phyloP scores from a whole-genome alignment of 2,329 filamentous ascomycete genomes.

The Colletotrichum trifolii region DNA sequence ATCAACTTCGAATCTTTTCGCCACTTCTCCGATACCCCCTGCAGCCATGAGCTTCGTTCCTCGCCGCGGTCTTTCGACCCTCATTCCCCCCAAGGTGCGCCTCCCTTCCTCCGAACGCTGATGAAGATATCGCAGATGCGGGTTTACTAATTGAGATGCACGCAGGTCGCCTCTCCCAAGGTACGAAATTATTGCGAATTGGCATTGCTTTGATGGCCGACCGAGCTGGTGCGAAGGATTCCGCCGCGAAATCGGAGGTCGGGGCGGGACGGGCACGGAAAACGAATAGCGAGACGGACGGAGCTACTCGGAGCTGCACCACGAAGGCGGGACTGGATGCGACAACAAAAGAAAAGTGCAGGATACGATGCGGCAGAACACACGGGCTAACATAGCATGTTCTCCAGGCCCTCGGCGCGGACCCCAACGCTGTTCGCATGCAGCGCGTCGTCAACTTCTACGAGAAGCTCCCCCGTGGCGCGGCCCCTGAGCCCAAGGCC shows the following conservation, averaged over 20 bases:
- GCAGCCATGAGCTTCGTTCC: slow-evolving; percentile 91
- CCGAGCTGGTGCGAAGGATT: slow-evolving; percentile 16
- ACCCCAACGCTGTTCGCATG: slow-evolving; percentile 97
- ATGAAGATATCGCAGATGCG: background rate
- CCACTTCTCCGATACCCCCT: slow-evolving; percentile 42
- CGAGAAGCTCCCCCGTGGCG: slow-evolving; percentile 94
- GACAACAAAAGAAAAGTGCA: background rate
- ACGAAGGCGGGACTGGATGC: background rate
- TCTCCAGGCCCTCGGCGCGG: slow-evolving; percentile 87
- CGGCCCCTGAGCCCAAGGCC: slow-evolving; percentile 84
- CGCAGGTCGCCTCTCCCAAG: slow-evolving; percentile 82
- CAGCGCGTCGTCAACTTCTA: slow-evolving; percentile 98
- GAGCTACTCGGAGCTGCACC: slow-evolving; percentile 29
- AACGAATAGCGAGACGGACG: slow-evolving; percentile 18
- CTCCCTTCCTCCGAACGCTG: slow-evolving; percentile 35
- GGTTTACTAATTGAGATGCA: slow-evolving; percentile 18
- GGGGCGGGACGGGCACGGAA: slow-evolving; percentile 2
- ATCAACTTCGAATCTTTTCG: slow-evolving; percentile 42
- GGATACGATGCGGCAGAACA: background rate
- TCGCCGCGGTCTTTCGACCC: slow-evolving; percentile 93
- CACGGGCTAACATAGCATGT: slow-evolving; percentile 49
- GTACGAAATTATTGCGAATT: slow-evolving; percentile 65
- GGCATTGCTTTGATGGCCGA: slow-evolving; percentile 21
- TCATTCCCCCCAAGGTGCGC: slow-evolving; percentile 97
- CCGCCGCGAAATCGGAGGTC: slow-evolving; percentile 21